Percentiles rank a stretch among this genome's conserved stretches.
These are phyloP conservation scores for Diospyros lotus DNA, from an alignment of 148 eudicot genomes.

Conservation along the genomic window DNA sequence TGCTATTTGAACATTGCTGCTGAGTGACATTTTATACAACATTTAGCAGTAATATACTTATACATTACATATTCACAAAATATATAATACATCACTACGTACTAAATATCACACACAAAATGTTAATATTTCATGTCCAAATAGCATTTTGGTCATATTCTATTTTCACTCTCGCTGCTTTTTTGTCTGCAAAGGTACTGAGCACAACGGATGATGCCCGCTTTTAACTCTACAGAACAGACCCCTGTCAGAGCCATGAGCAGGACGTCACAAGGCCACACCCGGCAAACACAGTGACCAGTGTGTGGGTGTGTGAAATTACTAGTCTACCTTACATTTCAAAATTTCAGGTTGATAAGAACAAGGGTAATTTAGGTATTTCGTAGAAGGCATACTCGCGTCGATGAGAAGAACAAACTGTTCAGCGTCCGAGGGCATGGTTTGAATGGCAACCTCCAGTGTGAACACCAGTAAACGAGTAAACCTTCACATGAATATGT, in stretches of 20 bases:
- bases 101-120: too few relatives aligned
- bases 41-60: too few relatives aligned
- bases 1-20: too few relatives aligned
- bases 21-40: too few relatives aligned
- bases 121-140: too few relatives aligned
- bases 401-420: constrained; percentile 85
- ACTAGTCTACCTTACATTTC: constrained; percentile 27
- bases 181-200: too few relatives aligned
- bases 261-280: constrained; percentile 33
- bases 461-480: constrained; percentile 89
- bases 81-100: too few relatives aligned
- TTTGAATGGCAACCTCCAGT: constrained; percentile 93
- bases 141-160: too few relatives aligned
- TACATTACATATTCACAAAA: too few relatives aligned
- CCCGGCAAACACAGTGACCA: constrained; percentile 17
- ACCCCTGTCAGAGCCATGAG: not conserved
- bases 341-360: not conserved
- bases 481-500: constrained; percentile 32
- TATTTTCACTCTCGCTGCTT: too few relatives aligned
- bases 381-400: constrained; percentile 58
- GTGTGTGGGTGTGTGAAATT: not conserved
- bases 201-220: too few relatives aligned
- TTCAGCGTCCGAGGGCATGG: constrained; percentile 65
- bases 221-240: too few relatives aligned
- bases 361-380: not conserved